Percentiles rank a stretch among this genome's conserved stretches.
phyloP scores from a whole-genome alignment of 345 rosid species.

The Zanthoxylum bungeanum region DNA sequence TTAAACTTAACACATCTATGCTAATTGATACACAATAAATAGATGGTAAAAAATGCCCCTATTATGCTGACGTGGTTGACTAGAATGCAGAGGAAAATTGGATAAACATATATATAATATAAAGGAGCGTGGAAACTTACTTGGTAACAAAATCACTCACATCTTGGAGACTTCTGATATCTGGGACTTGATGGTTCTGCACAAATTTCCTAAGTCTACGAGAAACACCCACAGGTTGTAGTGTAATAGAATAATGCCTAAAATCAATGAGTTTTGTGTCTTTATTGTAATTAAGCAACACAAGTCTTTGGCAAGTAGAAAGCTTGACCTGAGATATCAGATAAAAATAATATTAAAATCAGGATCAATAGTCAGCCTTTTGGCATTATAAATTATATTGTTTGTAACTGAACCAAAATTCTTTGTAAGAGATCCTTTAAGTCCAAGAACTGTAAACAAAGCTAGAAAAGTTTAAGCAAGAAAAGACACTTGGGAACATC shows the following conservation, averaged over 20 bases:
- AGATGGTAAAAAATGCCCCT: neutral
- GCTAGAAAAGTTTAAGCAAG: no score
- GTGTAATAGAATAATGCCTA: conserved; percentile 84
- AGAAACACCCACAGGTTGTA: conserved; percentile 86
- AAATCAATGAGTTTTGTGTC: conserved; percentile 84
- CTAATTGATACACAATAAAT: no score
- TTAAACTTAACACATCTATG: neutral
- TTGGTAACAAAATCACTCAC: conserved; percentile 88
- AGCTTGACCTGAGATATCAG: conserved; percentile 75
- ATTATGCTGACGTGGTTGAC: neutral
- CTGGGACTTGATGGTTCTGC: conserved; percentile 82
- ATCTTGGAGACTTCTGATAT: conserved; percentile 83
- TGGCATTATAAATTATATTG: no score
- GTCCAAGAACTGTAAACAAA: no score
- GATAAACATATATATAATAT: neutral
- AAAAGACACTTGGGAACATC: no score
- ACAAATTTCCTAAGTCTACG: conserved; percentile 86
- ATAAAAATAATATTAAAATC: conserved; percentile 18
- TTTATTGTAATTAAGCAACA: conserved; percentile 80
- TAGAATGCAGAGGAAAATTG: neutral
- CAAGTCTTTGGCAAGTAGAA: conserved; percentile 88
- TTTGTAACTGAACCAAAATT: no score
- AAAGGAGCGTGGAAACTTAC: conserved; percentile 29
- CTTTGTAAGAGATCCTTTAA: no score
- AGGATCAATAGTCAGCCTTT: no score